A percentile compares a stretch with the other conserved stretches of the same genome.
Conservation (phyloP, 1,139 yeast species). For the Geotrichum bryndzae region DNA sequence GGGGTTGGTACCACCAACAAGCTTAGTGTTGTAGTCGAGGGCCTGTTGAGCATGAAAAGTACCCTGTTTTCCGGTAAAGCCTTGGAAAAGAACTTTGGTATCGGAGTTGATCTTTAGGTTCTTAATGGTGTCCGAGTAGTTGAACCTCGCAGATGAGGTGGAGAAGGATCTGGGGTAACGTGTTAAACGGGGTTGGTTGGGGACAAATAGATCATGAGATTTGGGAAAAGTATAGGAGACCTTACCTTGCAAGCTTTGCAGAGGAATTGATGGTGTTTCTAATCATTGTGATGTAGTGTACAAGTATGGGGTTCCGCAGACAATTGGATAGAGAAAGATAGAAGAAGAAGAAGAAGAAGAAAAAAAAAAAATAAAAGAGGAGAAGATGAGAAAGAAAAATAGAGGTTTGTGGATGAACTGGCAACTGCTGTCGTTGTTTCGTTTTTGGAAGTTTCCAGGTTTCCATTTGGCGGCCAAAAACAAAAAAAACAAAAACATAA, state of each 20-base stretch:
- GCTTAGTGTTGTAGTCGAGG: slow-evolving; percentile 72
- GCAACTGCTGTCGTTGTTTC: neutral
- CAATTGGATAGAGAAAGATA: neutral
- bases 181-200: neutral
- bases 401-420: neutral
- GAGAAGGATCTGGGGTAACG: slow-evolving; percentile 28
- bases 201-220: too few relatives aligned
- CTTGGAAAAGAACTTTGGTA: slow-evolving; percentile 95
- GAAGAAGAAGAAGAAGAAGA: neutral
- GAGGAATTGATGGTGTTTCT: neutral
- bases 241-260: slow-evolving; percentile 3
- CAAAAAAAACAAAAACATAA: neutral
- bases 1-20: slow-evolving; percentile 98
- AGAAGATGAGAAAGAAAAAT: neutral
- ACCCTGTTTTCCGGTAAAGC: slow-evolving; percentile 96
- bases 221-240: neutral
- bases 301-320: neutral
- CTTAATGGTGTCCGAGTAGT: slow-evolving; percentile 65
- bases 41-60: slow-evolving; percentile 98
- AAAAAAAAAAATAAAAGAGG: neutral
- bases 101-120: slow-evolving; percentile 79
- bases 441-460: neutral
- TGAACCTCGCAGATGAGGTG: slow-evolving; percentile 29
- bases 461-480: neutral
- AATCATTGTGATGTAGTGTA: neutral